Percentiles rank a stretch among this genome's conserved stretches.
phyloP scores from a whole-genome alignment of 2,329 filamentous ascomycete species.

The Alternaria sp. region DNA sequence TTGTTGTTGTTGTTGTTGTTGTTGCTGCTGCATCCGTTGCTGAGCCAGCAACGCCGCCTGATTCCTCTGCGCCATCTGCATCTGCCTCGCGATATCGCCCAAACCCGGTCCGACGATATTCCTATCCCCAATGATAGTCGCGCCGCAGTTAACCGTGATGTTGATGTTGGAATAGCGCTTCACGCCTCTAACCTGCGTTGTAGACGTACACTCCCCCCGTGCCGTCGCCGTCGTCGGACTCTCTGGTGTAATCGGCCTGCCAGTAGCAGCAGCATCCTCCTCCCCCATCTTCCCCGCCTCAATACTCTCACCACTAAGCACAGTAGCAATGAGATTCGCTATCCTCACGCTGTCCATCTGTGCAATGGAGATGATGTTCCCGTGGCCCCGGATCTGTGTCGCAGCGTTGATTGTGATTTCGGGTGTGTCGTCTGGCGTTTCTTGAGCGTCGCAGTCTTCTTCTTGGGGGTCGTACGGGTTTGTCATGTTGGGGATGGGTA shows the following conservation, averaged over 20 bases:
- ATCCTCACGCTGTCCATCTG: slow-evolving; percentile 40
- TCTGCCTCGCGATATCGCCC: slow-evolving; percentile 42
- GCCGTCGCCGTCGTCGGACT: slow-evolving; percentile 4
- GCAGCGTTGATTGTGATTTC: slow-evolving; percentile 45
- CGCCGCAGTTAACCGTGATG: slow-evolving; percentile 44
- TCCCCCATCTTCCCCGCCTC: neutral
- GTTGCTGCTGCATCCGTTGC: slow-evolving; percentile 5
- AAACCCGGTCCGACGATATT: slow-evolving; percentile 45
- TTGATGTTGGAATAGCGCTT: slow-evolving; percentile 28
- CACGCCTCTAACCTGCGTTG: slow-evolving; percentile 10
- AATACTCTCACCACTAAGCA: slow-evolving; percentile 22
- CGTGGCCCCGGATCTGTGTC: slow-evolving; percentile 42
- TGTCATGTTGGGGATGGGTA: slow-evolving; percentile 25
- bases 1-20: slow-evolving; percentile 2
- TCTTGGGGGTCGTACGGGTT: slow-evolving; percentile 28
- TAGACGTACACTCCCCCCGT: slow-evolving; percentile 4
- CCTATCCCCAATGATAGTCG: slow-evolving; percentile 42
- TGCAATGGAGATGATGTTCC: slow-evolving; percentile 43
- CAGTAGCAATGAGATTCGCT: slow-evolving; percentile 30
- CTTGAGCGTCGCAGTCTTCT: slow-evolving; percentile 7
- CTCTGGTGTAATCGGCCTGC: neutral
- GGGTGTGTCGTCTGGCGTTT: slow-evolving; percentile 17
- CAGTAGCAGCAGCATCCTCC: neutral
- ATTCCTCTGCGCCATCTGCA: slow-evolving; percentile 39
- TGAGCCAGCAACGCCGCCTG: slow-evolving; percentile 23